Conservation (phyloP, 345 rosid genomes). For the Populus davidiana region DNA sequence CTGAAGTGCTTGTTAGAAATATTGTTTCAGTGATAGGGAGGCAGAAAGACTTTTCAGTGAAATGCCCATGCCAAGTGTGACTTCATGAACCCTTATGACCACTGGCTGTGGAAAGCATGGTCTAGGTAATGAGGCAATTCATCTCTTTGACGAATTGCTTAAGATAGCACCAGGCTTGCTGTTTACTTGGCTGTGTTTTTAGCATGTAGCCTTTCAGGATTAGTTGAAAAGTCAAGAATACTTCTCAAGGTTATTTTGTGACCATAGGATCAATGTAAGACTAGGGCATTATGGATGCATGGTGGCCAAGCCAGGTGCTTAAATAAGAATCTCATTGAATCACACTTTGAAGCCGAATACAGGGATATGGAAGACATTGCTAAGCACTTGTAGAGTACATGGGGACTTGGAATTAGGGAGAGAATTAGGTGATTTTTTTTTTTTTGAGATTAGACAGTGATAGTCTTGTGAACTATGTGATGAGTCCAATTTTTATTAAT, state of each 20-base stretch:
- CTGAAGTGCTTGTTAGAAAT: constrained; percentile 37
- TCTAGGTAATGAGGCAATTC: constrained; percentile 53
- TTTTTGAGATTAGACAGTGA: constrained; percentile 43
- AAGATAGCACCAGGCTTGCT: constrained; percentile 46
- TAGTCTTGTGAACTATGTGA: constrained; percentile 66
- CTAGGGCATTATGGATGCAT: constrained; percentile 71
- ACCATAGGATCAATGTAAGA: constrained; percentile 37
- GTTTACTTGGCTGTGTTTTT: constrained; percentile 71
- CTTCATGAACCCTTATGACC: constrained; percentile 77
- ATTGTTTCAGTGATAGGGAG: constrained; percentile 55
- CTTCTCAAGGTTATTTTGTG: constrained; percentile 41
- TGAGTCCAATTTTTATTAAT: constrained; percentile 63
- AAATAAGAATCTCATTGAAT: constrained; percentile 43
- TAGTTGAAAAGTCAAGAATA: constrained; percentile 47
- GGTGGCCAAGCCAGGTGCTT: constrained; percentile 63
- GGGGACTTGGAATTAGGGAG: constrained; percentile 52
- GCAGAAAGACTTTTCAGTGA: constrained; percentile 49
- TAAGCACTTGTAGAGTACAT: constrained; percentile 54
- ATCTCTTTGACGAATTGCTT: constrained; percentile 46
- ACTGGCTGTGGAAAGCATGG: constrained; percentile 87
- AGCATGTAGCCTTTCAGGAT: constrained; percentile 79
- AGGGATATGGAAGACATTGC: constrained; percentile 81
- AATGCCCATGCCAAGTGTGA: constrained; percentile 54
- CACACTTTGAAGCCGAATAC: constrained; percentile 46
- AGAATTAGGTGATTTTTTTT: constrained; percentile 52